phyloP scores from a whole-genome alignment of 805 yeast genomes.

The Lipomyces sp. region DNA sequence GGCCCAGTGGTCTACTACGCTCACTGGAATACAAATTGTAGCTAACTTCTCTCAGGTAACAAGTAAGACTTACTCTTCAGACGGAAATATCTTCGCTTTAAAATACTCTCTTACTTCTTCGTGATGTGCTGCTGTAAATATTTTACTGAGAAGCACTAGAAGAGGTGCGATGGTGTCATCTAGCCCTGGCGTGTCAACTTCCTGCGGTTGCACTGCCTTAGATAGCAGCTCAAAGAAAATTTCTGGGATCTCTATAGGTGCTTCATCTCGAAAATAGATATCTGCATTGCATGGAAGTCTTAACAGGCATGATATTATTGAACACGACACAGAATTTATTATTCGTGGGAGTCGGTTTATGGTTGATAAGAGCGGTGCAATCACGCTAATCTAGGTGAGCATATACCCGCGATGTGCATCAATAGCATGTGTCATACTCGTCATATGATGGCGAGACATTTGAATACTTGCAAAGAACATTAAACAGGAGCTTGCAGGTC shows the following conservation, averaged over 20 bases:
- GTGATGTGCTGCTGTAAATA: neutral
- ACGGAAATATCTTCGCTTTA: conserved; percentile 14
- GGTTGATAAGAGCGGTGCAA: neutral
- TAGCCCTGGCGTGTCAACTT: conserved; percentile 7
- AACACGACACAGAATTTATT: neutral
- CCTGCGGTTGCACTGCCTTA: conserved; percentile 5
- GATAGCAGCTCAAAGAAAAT: conserved; percentile 13
- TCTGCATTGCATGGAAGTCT: conserved; percentile 13
- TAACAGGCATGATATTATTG: conserved; percentile 24
- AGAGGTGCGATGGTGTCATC: conserved; percentile 21
- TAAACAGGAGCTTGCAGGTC: conserved; percentile 29
- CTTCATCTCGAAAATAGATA: conserved; percentile 12
- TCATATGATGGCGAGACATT: neutral
- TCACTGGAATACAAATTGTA: conserved; percentile 26
- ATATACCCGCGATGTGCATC: neutral
- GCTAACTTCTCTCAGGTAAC: neutral
- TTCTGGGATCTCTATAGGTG: conserved; percentile 1
- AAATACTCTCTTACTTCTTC: conserved; percentile 12
- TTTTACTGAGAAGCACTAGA: conserved; percentile 14
- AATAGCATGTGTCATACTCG: neutral
- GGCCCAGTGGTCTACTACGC: conserved; percentile 39
- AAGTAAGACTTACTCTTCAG: neutral
- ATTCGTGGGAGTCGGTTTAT: conserved; percentile 10
- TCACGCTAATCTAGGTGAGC: neutral
- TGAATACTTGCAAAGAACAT: conserved; percentile 15